Base-by-base conservation (phyloP, 176 grass and related monocot species). In the Urochloa ruziziensis region DNA sequence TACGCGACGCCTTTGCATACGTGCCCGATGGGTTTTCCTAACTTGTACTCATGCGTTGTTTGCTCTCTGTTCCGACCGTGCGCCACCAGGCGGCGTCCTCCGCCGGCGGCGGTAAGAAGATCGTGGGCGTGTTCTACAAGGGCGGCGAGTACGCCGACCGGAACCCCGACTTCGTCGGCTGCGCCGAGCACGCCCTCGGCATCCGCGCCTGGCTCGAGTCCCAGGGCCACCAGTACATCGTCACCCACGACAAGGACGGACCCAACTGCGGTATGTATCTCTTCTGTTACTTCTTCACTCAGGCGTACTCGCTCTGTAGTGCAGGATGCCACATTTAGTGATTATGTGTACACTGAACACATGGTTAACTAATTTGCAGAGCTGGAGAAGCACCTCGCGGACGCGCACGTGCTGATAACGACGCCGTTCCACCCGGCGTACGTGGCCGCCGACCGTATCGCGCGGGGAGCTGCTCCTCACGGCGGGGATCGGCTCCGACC, bases 221-320 rank as follows among this genome's bases (percentile, higher is more conserved):
- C 12, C 76, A 91, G 80, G 94, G 94, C 44, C 94, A 96, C 73
- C 89, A 86, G 72, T 96, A 96, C 72, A 80, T 96, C 62, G 86
- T 96, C 82, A 96, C 91, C 77, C 81, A 96, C 73, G 94, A 96
- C 81, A 96, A 96, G 82, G 94, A 96, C 78, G 94, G 94, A 10
- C 91, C 88, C 4, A 89, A 83, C 77, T 93, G 88, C 49, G 91
- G 94, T 96, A 25, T 9, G 58, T 57, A 53, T 53, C 51, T 53
- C 48, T 51, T 19, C 17, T 4, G 48, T 51, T 6, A 1, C n/a
- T n/a, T n/a, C n/a, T n/a, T n/a, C n/a, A n/a, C n/a, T n/a, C n/a
- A n/a, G n/a, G n/a, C n/a, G n/a, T n/a, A n/a, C n/a, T n/a, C n/a
- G n/a, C n/a, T n/a, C n/a, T n/a, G n/a, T n/a, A n/a, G 48, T 52